Evolutionary conservation across 345 rosid genomes (phyloP).

Genomic region (Hibiscus tridactylites): DNA sequence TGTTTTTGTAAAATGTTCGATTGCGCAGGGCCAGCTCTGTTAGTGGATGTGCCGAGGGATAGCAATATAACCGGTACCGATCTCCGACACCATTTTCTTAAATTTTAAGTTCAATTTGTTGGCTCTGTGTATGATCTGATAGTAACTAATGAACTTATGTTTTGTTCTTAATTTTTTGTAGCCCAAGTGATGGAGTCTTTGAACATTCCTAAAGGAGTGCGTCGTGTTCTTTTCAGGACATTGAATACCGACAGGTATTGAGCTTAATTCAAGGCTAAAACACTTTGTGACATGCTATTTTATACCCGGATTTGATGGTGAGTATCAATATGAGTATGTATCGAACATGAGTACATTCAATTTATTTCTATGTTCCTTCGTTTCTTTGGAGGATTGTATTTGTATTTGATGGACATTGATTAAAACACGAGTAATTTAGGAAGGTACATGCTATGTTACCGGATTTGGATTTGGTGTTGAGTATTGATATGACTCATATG

Average conservation of each 20-base stretch:
- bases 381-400: not conserved
- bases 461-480: not conserved
- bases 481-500: not conserved
- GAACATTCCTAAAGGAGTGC: conserved; percentile 49
- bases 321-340: not conserved
- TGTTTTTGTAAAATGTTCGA: not conserved
- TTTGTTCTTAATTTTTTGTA: conserved; percentile 15
- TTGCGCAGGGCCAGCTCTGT: conserved; percentile 38
- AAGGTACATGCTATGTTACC: not conserved
- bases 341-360: not conserved
- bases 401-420: too few species aligned
- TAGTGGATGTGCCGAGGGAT: conserved; percentile 59
- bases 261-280: not conserved
- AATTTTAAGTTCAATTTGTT: not conserved
- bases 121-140: not conserved
- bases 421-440: not conserved
- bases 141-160: not conserved
- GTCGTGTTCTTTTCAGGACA: conserved; percentile 60
- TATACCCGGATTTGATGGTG: not conserved
- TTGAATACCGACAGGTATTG: conserved; percentile 51
- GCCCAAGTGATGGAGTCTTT: conserved; percentile 58
- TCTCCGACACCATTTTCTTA: not conserved
- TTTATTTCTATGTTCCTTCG: not conserved
- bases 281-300: too few species aligned
- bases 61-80: conserved; percentile 50